Evolutionary conservation across 2,329 filamentous ascomycete genomes (phyloP).

Genomic region (Allantophomopsis lycopodina): DNA sequence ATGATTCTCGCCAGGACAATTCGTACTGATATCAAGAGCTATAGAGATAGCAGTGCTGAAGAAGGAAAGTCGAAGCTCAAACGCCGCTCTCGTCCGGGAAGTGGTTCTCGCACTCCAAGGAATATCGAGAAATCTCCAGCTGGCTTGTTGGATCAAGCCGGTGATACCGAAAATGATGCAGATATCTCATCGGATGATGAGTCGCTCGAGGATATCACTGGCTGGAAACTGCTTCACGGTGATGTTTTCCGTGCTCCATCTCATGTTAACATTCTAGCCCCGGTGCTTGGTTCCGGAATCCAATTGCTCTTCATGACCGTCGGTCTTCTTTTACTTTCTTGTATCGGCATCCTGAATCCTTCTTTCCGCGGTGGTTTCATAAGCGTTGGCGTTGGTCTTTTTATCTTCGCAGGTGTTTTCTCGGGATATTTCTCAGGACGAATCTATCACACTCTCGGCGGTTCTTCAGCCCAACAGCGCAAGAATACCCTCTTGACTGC

Average conservation of each 20-base stretch:
- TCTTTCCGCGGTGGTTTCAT: constrained; percentile 85
- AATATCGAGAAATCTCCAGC: constrained; percentile 34
- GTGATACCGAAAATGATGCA: constrained; percentile 34
- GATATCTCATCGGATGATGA: constrained; percentile 56
- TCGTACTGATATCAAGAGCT: constrained; percentile 63
- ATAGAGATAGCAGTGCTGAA: constrained; percentile 51
- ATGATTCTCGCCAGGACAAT: constrained; percentile 73
- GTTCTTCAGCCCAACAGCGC: constrained; percentile 44
- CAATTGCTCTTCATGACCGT: constrained; percentile 74
- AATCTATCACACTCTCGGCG: constrained; percentile 73
- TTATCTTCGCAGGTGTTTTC: constrained; percentile 70
- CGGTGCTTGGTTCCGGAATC: constrained; percentile 72
- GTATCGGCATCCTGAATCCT: constrained; percentile 67
- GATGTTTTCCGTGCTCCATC: constrained; percentile 71
- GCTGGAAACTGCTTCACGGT: constrained; percentile 81
- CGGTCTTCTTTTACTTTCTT: constrained; percentile 59
- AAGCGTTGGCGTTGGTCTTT: constrained; percentile 70
- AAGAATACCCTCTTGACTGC: constrained; percentile 70
- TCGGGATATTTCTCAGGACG: constrained; percentile 80
- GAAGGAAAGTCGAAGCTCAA: constrained; percentile 47
- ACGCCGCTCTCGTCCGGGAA: constrained; percentile 26
- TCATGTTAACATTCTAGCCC: constrained; percentile 61
- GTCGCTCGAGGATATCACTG: constrained; percentile 63
- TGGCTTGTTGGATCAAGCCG: constrained; percentile 46
- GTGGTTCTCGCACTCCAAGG: constrained; percentile 27